phyloP scores from a whole-genome alignment of 192 early-diverging fungal genomes.

The Gaertneriomyces sp. region DNA sequence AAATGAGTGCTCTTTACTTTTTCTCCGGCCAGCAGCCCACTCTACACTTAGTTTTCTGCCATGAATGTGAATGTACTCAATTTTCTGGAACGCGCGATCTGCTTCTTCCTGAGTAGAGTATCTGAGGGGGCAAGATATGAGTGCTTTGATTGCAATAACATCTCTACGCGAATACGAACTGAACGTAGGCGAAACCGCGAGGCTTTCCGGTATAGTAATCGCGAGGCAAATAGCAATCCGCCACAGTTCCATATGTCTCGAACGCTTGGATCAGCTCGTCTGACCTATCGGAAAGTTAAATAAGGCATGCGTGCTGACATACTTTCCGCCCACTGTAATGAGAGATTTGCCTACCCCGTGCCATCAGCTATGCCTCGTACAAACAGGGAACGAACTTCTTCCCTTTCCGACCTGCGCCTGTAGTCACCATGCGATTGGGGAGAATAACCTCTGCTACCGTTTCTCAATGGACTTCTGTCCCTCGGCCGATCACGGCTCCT shows the following conservation, averaged over 20 bases:
- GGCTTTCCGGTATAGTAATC: slow-evolving; percentile 41
- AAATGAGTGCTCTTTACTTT: slow-evolving; percentile 27
- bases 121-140: slow-evolving; percentile 14
- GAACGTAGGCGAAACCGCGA: slow-evolving; percentile 49
- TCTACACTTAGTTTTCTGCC: slow-evolving; percentile 43
- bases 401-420: slow-evolving; percentile 15
- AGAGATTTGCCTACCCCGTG: slow-evolving; percentile 28
- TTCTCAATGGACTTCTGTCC: no score
- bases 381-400: slow-evolving; percentile 35
- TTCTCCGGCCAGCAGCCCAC: slow-evolving; percentile 44
- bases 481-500: no score
- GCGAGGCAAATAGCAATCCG: slow-evolving; percentile 47
- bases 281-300: slow-evolving; percentile 12
- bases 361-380: slow-evolving; percentile 39
- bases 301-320: background rate
- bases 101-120: slow-evolving; percentile 43
- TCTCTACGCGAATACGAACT: slow-evolving; percentile 26
- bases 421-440: no score
- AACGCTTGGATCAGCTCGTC: slow-evolving; percentile 44
- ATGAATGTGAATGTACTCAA: slow-evolving; percentile 50
- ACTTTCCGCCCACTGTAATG: background rate
- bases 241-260: slow-evolving; percentile 41
- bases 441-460: no score
- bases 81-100: slow-evolving; percentile 41
- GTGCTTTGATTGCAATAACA: background rate